Conservation (phyloP, 2,329 filamentous ascomycete species). For the Pyricularia grisea region DNA sequence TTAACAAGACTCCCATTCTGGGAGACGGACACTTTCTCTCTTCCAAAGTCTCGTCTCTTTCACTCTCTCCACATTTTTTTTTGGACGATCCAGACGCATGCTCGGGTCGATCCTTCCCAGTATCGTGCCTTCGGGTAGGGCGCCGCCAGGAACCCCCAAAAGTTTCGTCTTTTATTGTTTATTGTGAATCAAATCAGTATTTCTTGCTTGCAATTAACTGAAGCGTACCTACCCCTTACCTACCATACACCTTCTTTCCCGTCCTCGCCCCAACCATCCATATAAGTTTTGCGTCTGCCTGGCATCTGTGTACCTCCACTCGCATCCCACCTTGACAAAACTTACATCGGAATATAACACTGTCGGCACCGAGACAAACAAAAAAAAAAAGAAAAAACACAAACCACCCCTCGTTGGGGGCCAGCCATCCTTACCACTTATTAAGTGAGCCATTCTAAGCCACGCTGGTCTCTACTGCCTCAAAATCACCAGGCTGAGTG, state of each 20-base stretch:
- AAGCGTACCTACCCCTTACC: neutral
- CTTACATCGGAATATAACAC: neutral
- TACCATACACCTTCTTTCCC: neutral
- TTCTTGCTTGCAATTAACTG: neutral
- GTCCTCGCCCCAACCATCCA: neutral
- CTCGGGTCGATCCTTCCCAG: neutral
- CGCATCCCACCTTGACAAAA: neutral
- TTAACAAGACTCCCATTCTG: neutral
- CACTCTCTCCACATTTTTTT: neutral
- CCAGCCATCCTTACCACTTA: neutral
- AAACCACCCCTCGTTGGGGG: neutral
- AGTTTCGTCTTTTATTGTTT: neutral
- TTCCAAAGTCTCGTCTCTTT: neutral
- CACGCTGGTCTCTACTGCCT: neutral
- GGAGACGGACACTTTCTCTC: neutral
- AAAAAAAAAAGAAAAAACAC: neutral
- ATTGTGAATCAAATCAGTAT: neutral
- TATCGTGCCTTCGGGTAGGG: neutral
- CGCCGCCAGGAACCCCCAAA: neutral
- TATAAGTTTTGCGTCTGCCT: neutral
- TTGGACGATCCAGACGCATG: neutral
- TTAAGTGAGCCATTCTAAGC: conserved; percentile 1
- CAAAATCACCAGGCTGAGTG: neutral
- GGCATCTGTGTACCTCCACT: neutral
- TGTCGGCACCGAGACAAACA: neutral